Evolutionary conservation across 169 alveolate species (phyloP).

Genomic region (Cryptosporidium ryanae): DNA sequence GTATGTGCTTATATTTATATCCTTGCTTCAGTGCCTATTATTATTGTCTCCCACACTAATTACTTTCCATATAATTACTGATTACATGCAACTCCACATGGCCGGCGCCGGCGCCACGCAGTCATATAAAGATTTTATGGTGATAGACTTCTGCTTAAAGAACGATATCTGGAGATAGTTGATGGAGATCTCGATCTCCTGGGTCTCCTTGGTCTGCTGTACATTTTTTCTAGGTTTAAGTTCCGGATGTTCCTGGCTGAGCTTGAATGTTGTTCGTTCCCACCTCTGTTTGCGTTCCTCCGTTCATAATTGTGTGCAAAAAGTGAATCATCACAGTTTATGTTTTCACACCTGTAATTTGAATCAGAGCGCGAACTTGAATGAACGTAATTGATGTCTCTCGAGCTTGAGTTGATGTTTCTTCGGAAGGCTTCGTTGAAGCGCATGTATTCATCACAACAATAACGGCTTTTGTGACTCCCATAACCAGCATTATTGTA

Average conservation of each 20-base stretch:
- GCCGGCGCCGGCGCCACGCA: conserved; percentile 44
- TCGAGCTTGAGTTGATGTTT: too few species aligned
- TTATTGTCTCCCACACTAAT: conserved; percentile 28
- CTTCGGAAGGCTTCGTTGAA: too few species aligned
- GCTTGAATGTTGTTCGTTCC: conserved; percentile 35
- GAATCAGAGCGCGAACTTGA: neutral
- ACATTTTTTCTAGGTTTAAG: conserved; percentile 4
- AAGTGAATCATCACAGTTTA: neutral
- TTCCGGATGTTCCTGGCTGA: conserved; percentile 50
- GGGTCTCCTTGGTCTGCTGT: neutral
- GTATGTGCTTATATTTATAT: too few species aligned
- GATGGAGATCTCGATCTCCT: conserved; percentile 72
- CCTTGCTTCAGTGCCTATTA: too few species aligned
- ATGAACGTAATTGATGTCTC: neutral
- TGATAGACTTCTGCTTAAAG: conserved; percentile 66
- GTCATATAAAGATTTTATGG: neutral
- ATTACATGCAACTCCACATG: conserved; percentile 70
- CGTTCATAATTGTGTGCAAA: conserved; percentile 29
- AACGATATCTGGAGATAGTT: conserved; percentile 71
- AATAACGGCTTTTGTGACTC: too few species aligned
- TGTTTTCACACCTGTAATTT: neutral
- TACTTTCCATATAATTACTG: conserved; percentile 5
- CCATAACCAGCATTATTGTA: too few species aligned
- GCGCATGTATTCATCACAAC: too few species aligned
- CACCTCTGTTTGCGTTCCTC: neutral